phyloP scores from a whole-genome alignment of 2,329 filamentous ascomycete species.

The Epichloe uncinata region DNA sequence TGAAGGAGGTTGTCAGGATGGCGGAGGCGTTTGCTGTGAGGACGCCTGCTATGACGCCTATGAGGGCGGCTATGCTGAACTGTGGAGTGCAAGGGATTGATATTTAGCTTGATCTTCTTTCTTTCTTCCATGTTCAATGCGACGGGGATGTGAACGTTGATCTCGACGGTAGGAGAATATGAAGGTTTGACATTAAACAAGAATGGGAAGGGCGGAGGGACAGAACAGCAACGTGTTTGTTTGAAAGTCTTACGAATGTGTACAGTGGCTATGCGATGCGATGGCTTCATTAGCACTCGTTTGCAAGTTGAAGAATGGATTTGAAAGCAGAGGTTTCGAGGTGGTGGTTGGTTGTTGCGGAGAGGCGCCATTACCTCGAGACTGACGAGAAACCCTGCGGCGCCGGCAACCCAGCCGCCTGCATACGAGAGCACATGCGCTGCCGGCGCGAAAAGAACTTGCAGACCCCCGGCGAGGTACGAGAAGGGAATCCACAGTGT shows the following conservation, averaged over 20 bases:
- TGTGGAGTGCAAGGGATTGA: conserved; percentile 8
- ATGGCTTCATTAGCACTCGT: no score
- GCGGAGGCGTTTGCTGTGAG: conserved; percentile 43
- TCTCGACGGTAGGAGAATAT: no score
- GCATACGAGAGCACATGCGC: conserved; percentile 3
- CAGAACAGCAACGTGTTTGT: not conserved
- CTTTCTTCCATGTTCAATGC: not conserved
- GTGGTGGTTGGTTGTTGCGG: not conserved
- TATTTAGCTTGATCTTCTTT: not conserved
- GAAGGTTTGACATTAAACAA: no score
- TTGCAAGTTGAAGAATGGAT: no score
- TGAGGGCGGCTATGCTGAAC: conserved; percentile 51
- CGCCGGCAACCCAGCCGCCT: not conserved
- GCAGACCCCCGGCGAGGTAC: not conserved
- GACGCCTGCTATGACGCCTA: conserved; percentile 52
- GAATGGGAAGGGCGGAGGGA: not conserved
- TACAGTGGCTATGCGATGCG: conserved; percentile 24
- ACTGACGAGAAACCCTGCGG: conserved; percentile 1
- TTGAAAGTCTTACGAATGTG: conserved; percentile 26
- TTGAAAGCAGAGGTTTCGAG: not conserved
- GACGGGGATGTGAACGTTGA: not conserved
- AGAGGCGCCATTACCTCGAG: conserved; percentile 1
- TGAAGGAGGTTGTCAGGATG: conserved; percentile 37
- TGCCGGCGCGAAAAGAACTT: conserved; percentile 1
- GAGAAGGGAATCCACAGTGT: conserved; percentile 3